Conservation (phyloP, 2,329 filamentous ascomycete species). For the Verticillium alfalfae region DNA sequence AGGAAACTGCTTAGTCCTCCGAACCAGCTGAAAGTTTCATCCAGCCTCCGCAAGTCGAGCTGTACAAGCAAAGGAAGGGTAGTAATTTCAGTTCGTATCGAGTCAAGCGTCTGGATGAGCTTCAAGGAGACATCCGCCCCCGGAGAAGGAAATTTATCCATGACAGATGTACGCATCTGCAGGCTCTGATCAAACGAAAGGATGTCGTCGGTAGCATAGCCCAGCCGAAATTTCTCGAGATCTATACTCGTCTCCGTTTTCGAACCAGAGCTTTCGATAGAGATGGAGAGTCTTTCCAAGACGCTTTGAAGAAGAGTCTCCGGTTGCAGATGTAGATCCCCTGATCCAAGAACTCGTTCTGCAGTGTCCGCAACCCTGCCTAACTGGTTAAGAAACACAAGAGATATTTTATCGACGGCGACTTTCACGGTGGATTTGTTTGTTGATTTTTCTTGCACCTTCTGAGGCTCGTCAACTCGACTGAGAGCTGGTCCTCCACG, state of each 20-base stretch:
- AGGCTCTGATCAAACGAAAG: slow-evolving; percentile 55
- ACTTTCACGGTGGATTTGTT: slow-evolving; percentile 36
- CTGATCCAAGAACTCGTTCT: slow-evolving; percentile 35
- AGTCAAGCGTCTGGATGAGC: slow-evolving; percentile 36
- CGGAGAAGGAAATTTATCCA: slow-evolving; percentile 50
- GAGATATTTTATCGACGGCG: slow-evolving; percentile 40
- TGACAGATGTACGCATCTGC: slow-evolving; percentile 54
- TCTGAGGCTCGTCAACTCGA: slow-evolving; percentile 5
- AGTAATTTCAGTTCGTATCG: slow-evolving; percentile 55
- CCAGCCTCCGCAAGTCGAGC: slow-evolving; percentile 73
- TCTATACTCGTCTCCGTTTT: slow-evolving; percentile 32
- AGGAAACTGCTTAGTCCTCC: slow-evolving; percentile 88
- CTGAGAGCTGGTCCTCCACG: slow-evolving; percentile 16
- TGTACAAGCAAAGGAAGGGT: slow-evolving; percentile 73
- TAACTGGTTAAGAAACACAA: slow-evolving; percentile 52
- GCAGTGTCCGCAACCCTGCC: slow-evolving; percentile 45
- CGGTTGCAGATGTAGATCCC: slow-evolving; percentile 32
- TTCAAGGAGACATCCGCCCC: slow-evolving; percentile 55
- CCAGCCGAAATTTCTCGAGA: slow-evolving; percentile 55
- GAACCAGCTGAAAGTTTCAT: slow-evolving; percentile 83
- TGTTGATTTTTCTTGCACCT: slow-evolving; percentile 1
- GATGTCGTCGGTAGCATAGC: slow-evolving; percentile 58
- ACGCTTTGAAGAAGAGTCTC: slow-evolving; percentile 49
- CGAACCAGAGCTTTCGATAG: slow-evolving; percentile 18
- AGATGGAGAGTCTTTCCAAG: slow-evolving; percentile 36